Base-by-base conservation (phyloP, 1,284 basidiomycete genomes). In the Chalciporus sp. region DNA sequence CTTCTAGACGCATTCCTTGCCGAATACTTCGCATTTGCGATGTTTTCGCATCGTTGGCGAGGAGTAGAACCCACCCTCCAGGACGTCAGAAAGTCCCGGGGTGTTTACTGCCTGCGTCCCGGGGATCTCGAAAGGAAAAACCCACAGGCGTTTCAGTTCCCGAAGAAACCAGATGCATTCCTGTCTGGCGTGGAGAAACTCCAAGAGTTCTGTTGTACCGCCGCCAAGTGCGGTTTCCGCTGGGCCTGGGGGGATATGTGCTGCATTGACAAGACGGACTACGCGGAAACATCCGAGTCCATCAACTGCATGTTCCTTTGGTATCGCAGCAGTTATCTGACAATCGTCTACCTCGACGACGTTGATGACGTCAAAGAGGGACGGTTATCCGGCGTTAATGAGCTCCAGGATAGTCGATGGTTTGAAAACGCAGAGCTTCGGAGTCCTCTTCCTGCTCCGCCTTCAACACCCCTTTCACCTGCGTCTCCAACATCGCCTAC, bases 161-260 rank as follows among this genome's bases (percentile, higher is more conserved):
- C 46, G n/a, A 23, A 45, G 37, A 26, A 35, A 7, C 14, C 9
- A 12, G 14, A 37, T 20, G 46, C 57, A 4, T 27, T 45, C 28
- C 1, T 40, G 0, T 31, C 42, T 16, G 51, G 58, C 14, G 40
- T 46, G 14, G 31, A 51, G 31, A 64, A 66, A 42, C 63, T 67
- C 27, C 65, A 64, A 17, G 58, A 64, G 20, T 67, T 62, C 11
- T 64, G 63, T 20, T 58, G 53, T n/a, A 11, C 53, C 3, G 65
- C 53, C 11, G 58, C 53, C 1, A 59, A 64, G 39, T 53, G 53
- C 11, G 65, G 65, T 1, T 65, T 50, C 50, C 58, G 58, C 8
- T 65, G 63, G 65, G 63, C 56, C 16, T 65, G 63, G 65, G 42
- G 52, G 1, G 65, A 68, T 41, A 67, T 65, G 10, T 64, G 63